Evolutionary conservation across 805 yeast genomes (phyloP).

Genomic region (Lipomyces kockii): DNA sequence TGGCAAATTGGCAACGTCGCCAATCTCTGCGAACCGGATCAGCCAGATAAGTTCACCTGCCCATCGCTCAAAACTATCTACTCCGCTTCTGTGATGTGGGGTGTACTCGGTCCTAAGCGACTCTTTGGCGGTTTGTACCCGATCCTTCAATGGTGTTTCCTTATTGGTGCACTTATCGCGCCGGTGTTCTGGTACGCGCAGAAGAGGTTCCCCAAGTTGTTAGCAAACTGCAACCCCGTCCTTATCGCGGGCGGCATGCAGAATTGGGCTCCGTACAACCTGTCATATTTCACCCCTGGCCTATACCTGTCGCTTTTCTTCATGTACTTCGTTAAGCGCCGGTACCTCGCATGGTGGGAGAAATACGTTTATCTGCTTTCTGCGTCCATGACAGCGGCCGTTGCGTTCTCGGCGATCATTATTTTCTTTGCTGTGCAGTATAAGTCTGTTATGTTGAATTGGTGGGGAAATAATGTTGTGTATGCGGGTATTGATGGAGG

Average conservation of each 20-base stretch:
- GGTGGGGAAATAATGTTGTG: slow-evolving; percentile 66
- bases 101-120: slow-evolving; percentile 65
- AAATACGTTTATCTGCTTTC: slow-evolving; percentile 70
- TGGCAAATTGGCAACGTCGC: slow-evolving; percentile 49
- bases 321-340: slow-evolving; percentile 59
- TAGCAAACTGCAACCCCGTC: slow-evolving; percentile 11
- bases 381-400: slow-evolving; percentile 68
- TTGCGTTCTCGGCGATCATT: slow-evolving; percentile 64
- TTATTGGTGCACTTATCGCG: slow-evolving; percentile 56
- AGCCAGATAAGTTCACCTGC: slow-evolving; percentile 55
- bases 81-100: slow-evolving; percentile 67
- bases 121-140: slow-evolving; percentile 62
- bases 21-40: slow-evolving; percentile 52
- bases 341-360: slow-evolving; percentile 72
- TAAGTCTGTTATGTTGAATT: slow-evolving; percentile 48
- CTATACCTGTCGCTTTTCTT: slow-evolving; percentile 54
- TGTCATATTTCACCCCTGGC: slow-evolving; percentile 36
- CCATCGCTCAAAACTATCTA: slow-evolving; percentile 54
- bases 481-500: slow-evolving; percentile 21
- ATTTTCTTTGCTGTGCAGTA: slow-evolving; percentile 58
- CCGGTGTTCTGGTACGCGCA: slow-evolving; percentile 11
- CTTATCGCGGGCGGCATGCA: slow-evolving; percentile 44
- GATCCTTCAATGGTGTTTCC: slow-evolving; percentile 60
- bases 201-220: background rate
- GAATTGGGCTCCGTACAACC: slow-evolving; percentile 44